Percentiles rank a stretch among this genome's conserved stretches.
These are phyloP conservation scores for Tolypocladium tundrense DNA, from an alignment of 2,329 filamentous ascomycete genomes.

Conservation along the genomic window DNA sequence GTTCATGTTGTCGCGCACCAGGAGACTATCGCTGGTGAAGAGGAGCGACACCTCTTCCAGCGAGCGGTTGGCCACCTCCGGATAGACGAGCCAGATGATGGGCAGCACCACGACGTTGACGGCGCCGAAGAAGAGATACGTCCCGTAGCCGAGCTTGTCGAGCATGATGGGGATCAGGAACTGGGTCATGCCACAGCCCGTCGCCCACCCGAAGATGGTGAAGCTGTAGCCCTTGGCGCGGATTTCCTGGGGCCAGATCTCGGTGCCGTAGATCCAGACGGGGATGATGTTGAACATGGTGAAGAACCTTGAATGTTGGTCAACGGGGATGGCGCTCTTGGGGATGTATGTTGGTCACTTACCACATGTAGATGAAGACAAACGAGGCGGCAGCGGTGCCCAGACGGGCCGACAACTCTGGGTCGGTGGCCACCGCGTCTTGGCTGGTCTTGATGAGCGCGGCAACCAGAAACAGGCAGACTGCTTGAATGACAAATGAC, in stretches of 20 bases:
- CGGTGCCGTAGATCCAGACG: constrained; percentile 29
- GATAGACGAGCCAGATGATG: constrained; percentile 32
- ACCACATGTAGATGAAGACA: constrained; percentile 15
- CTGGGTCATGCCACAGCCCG: constrained; percentile 43
- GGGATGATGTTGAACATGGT: constrained; percentile 23
- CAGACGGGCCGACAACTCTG: constrained; percentile 6
- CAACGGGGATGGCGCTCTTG: neutral
- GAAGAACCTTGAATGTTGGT: constrained; percentile 10
- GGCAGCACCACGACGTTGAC: constrained; percentile 41
- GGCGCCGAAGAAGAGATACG: constrained; percentile 41
- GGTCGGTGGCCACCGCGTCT: constrained; percentile 4
- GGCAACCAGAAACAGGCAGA: constrained; percentile 19
- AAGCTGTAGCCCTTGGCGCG: constrained; percentile 50
- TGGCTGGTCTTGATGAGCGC: constrained; percentile 19
- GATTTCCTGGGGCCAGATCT: constrained; percentile 46
- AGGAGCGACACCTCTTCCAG: constrained; percentile 28
- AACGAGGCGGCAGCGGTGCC: constrained; percentile 13
- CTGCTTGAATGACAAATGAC: constrained; percentile 18
- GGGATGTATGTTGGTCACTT: neutral
- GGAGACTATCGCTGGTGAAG: constrained; percentile 34
- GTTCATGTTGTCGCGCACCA: constrained; percentile 35
- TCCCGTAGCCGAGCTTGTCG: constrained; percentile 30
- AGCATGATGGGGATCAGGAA: constrained; percentile 45
- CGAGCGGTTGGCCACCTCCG: constrained; percentile 6
- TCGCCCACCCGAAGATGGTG: constrained; percentile 48